Evolutionary conservation across 108 stramenopile genomes (phyloP), one percentile per base, ranked within the genome.

Genomic region (Phaeodactylum tricornutum): DNA sequence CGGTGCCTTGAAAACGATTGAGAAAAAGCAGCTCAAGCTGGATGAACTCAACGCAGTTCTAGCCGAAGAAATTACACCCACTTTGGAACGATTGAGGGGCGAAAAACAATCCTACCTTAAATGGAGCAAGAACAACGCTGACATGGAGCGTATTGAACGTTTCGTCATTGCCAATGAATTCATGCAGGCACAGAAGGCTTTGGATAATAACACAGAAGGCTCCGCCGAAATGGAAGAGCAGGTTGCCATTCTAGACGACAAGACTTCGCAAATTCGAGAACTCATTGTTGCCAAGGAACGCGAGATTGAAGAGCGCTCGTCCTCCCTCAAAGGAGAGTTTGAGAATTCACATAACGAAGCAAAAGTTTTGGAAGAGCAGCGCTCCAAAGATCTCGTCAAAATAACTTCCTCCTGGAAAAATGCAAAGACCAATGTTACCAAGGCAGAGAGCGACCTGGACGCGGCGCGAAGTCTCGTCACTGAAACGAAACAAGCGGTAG

Each of bases 11-110:
- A 94, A 94, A 61, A 98, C 95, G 24, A 97, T 99, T 50, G 96
- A 95, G 27, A 97, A 98, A 67, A 99, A 99, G 71, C 95, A 96
- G 57, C 69, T 72, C 61, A 99, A 99, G 57, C 91, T 98, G 23
- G 86, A 96, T 48, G 96, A 99, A 64, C 85, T 99, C 62, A 94
- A 96, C 55, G 63, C 70, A 25, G 79, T 97, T 40, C 76, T 99
- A 4, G 69, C 69, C 12, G 91, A 97, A 53, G 96, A 99, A 58
- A 99, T 99, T 53, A 97, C 94, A 3, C 98, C 98, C 5, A 97
- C 92, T 12, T 73, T 99, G 2, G 98, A 96, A 55, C 61, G 84
- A 20, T 75, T 99, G 3, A 74, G 96, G 19, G 87, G 83, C n/a
- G 94, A 99, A 61, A 89, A 94, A 44, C 81, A 91, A 61, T 74